phyloP scores from a whole-genome alignment of 805 yeast genomes.

The Torulaspora gathmanii region DNA sequence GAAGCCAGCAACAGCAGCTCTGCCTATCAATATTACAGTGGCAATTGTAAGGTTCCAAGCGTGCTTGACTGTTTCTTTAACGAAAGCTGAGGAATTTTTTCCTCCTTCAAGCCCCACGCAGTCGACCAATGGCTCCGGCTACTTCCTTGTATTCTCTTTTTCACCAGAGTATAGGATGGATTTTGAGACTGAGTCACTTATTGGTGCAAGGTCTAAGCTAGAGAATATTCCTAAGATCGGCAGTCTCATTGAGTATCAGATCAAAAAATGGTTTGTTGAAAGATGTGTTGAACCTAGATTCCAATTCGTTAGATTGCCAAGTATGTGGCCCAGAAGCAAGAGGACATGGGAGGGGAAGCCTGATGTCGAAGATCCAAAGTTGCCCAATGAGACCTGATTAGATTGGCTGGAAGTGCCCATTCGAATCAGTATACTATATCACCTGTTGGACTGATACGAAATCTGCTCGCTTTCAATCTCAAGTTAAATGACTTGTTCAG shows the following conservation, averaged over 20 bases:
- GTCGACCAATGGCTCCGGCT: slow-evolving; percentile 39
- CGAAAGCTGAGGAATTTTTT: slow-evolving; percentile 36
- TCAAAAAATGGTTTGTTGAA: slow-evolving; percentile 86
- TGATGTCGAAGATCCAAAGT: slow-evolving; percentile 11
- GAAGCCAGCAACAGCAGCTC: slow-evolving; percentile 72
- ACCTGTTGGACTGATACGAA: slow-evolving; percentile 16
- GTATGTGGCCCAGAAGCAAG: slow-evolving; percentile 75
- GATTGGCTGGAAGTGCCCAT: too few relatives aligned
- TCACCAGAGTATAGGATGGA: slow-evolving; percentile 88
- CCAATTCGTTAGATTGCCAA: slow-evolving; percentile 79
- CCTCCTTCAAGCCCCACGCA: slow-evolving; percentile 17
- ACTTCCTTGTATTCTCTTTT: slow-evolving; percentile 83
- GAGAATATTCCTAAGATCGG: slow-evolving; percentile 92
- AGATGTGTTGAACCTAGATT: slow-evolving; percentile 91
- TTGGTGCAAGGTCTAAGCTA: slow-evolving; percentile 87
- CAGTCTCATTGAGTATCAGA: slow-evolving; percentile 71
- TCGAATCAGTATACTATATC: slow-evolving; percentile 9
- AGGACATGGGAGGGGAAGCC: slow-evolving; percentile 45
- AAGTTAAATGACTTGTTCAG: slow-evolving; percentile 18
- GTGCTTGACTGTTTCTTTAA: slow-evolving; percentile 71
- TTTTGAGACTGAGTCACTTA: slow-evolving; percentile 79
- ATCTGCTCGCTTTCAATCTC: slow-evolving; percentile 11
- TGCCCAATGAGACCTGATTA: background rate
- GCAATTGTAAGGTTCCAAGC: slow-evolving; percentile 90
- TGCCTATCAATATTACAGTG: slow-evolving; percentile 81